Evolutionary conservation across 306 rosid genomes (phyloP), one percentile per base, ranked within the genome.

Genomic region (Dalbergia cultrata): DNA sequence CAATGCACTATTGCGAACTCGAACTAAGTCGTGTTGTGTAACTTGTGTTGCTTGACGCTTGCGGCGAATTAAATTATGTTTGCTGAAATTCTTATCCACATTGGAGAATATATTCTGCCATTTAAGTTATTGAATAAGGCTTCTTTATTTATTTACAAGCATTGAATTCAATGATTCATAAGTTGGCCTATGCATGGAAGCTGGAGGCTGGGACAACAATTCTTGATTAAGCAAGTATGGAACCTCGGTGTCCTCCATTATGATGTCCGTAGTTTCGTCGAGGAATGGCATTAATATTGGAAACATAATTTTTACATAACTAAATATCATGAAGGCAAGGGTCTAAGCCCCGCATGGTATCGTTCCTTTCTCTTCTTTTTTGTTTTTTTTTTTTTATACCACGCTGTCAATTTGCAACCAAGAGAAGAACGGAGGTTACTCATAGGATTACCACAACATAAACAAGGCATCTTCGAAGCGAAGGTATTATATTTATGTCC

Each of bases 341-440:
- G 17, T 41, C 6, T 5, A 8, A 19, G 16, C 66, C 62, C 66
- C 17, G 26, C 16, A 45, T 34, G 54, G 60, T 19, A 79, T 18
- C 53, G 18, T 12, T 75, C 67, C 31, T 16, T 1, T n/a, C n/a
- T n/a, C n/a, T n/a, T n/a, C n/a, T n/a, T n/a, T n/a, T n/a, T n/a
- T n/a, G n/a, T n/a, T 11, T n/a, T 53, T 67, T 17, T 4, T 9
- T 19, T 9, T 64, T 56, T 17, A 1, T 18, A 17, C 39, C 33
- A 4, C 53, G 13, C 67, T 11, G 18, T 54, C 67, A 66, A 54
- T 21, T 34, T 76, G 74, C 75, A 43, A 76, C 44, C 18, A 75
- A 69, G 68, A 76, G 56, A 80, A 70, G 35, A 73, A 72, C 59
- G 74, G 66, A 71, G 67, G 9, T 41, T 43, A 54, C 19, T 53